phyloP scores from a whole-genome alignment of 192 early-diverging fungal genomes.

The Ambispora gerdemannii region DNA sequence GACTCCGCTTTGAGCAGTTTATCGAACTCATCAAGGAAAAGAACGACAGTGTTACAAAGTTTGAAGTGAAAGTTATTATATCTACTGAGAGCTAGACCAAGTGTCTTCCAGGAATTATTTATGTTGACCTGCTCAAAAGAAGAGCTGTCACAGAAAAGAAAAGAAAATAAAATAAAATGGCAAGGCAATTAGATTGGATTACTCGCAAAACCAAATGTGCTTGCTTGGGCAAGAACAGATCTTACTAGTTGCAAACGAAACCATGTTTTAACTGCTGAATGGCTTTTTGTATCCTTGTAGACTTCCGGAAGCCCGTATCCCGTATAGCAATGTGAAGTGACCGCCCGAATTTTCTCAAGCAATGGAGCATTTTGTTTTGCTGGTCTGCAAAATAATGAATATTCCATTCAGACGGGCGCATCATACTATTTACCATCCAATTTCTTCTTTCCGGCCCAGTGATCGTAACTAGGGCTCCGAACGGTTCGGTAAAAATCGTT shows the following conservation, averaged over 20 bases:
- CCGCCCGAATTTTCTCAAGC: constrained; percentile 29
- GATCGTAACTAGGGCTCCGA: too few relatives aligned
- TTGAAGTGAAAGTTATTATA: neutral
- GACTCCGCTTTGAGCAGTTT: constrained; percentile 10
- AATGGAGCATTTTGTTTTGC: constrained; percentile 31
- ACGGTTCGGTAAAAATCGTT: too few relatives aligned
- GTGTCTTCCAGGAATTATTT: constrained; percentile 16
- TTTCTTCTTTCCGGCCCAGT: constrained; percentile 16
- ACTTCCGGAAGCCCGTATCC: constrained; percentile 38
- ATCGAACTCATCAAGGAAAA: constrained; percentile 34
- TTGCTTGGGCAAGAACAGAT: neutral
- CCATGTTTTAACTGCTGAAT: constrained; percentile 25
- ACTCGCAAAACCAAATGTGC: neutral
- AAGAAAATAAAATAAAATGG: neutral
- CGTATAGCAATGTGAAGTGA: constrained; percentile 31
- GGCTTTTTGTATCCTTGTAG: constrained; percentile 32
- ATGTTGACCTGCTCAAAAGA: constrained; percentile 23
- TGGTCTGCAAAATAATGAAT: constrained; percentile 35
- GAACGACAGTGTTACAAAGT: neutral
- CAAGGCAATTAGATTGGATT: neutral
- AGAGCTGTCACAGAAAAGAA: constrained; percentile 8
- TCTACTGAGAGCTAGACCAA: neutral
- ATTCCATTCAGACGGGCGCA: constrained; percentile 1
- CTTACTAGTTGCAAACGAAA: constrained; percentile 37
- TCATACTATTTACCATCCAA: constrained; percentile 25